Conservation (phyloP, 345 rosid species). For the Eutrema yunnanense region DNA sequence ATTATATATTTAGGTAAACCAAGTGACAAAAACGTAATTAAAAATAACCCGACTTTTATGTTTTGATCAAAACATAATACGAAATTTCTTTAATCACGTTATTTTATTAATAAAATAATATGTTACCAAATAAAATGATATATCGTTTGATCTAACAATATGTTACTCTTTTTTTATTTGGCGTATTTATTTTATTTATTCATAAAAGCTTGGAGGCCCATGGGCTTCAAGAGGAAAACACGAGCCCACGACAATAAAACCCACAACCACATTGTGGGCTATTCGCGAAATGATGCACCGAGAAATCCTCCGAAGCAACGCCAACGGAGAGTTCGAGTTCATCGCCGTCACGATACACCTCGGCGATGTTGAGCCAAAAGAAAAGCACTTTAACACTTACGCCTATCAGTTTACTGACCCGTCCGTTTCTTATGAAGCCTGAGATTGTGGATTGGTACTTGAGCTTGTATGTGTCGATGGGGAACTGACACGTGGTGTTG, state of each 20-base stretch:
- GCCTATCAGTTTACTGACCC: constrained; percentile 39
- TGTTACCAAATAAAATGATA: too few relatives aligned
- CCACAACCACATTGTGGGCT: constrained; percentile 85
- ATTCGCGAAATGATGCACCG: constrained; percentile 39
- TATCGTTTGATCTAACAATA: too few relatives aligned
- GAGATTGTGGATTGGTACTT: constrained; percentile 43
- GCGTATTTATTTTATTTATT: not conserved
- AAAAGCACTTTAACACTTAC: constrained; percentile 49
- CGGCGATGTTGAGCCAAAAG: constrained; percentile 50
- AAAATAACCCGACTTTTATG: too few relatives aligned
- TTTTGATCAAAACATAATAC: too few relatives aligned
- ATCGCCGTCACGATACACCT: constrained; percentile 38
- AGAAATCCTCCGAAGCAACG: constrained; percentile 39
- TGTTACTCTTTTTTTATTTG: too few relatives aligned
- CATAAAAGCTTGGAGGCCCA: not conserved
- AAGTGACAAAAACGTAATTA: too few relatives aligned
- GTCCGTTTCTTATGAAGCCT: constrained; percentile 39
- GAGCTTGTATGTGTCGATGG: constrained; percentile 40
- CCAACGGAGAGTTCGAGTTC: constrained; percentile 50
- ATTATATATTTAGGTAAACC: too few relatives aligned
- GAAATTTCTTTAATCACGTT: too few relatives aligned
- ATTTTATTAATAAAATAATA: too few relatives aligned
- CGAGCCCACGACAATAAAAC: constrained; percentile 37
- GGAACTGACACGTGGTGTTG: constrained; percentile 39
- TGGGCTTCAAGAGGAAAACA: not conserved